Evolutionary conservation across 495 filamentous ascomycete genomes (phyloP).

Genomic region (Symbiotaphrina buchneri): DNA sequence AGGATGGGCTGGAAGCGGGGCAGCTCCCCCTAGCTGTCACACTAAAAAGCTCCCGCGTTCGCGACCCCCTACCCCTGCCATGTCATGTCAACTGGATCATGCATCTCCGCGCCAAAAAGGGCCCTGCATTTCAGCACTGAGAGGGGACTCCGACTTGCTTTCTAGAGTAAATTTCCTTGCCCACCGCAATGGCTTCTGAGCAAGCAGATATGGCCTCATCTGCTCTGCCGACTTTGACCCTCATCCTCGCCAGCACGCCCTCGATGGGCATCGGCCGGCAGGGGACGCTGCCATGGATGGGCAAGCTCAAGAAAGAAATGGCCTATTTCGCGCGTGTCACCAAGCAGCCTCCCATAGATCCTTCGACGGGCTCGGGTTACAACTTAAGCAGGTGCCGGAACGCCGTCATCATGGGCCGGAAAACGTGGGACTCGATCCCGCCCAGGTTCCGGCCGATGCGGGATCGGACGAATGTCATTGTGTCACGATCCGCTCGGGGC

Average conservation of each 20-base stretch:
- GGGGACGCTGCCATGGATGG: conserved; percentile 72
- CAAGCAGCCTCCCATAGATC: conserved; percentile 23
- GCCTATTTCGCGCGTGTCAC: conserved; percentile 83
- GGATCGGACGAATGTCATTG: conserved; percentile 54
- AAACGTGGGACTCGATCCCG: conserved; percentile 83
- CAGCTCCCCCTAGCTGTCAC: no score
- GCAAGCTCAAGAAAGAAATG: conserved; percentile 63
- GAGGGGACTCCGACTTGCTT: no score
- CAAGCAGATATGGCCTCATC: not conserved
- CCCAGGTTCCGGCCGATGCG: conserved; percentile 51
- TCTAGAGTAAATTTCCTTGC: no score
- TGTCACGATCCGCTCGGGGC: conserved; percentile 29
- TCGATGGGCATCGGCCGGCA: conserved; percentile 69
- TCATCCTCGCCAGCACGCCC: conserved; percentile 49
- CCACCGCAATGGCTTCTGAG: no score
- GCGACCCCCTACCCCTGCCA: no score
- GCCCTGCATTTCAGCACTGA: no score
- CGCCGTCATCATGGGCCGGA: conserved; percentile 89
- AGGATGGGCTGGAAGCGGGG: no score
- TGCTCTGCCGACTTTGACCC: conserved; percentile 29
- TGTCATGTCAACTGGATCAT: no score
- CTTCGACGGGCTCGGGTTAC: not conserved
- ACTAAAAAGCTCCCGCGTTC: no score
- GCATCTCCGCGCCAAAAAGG: no score
- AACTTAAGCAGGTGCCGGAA: conserved; percentile 30